Evolutionary conservation across 83 land plant species (phyloP).

Genomic region (Larix sibirica): DNA sequence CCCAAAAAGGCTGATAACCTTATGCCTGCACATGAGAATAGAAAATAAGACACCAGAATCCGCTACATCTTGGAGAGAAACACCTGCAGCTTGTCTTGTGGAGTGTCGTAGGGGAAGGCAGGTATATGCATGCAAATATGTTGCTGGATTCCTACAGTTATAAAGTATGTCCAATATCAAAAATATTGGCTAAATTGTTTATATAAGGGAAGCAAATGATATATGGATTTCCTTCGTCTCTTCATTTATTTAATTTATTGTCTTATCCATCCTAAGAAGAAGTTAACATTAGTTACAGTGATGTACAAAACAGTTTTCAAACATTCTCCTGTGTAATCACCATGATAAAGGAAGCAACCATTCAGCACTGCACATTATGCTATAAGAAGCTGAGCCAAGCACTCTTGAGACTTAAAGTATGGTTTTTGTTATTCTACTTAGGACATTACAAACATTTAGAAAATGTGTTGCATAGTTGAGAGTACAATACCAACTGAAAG

Average conservation of each 20-base stretch:
- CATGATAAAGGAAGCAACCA: background rate
- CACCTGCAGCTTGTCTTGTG: conserved; percentile 60
- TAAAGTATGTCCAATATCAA: background rate
- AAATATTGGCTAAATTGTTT: background rate
- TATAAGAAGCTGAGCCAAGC: background rate
- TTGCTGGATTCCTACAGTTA: conserved; percentile 90
- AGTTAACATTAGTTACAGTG: background rate
- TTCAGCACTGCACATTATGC: background rate
- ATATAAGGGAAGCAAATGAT: background rate
- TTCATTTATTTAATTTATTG: background rate
- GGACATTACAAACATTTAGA: background rate
- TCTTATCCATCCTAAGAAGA: background rate
- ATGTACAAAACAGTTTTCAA: conserved; percentile 5
- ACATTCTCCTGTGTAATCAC: background rate
- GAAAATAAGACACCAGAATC: no score
- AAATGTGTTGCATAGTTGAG: background rate
- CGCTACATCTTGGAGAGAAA: no score
- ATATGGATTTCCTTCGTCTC: background rate
- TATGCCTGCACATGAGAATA: no score
- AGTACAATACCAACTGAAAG: conserved; percentile 79
- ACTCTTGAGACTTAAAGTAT: background rate
- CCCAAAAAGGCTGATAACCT: no score
- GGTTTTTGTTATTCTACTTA: background rate
- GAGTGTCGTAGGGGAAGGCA: conserved; percentile 96
- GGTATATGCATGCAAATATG: conserved; percentile 92